phyloP scores from a whole-genome alignment of 2,329 filamentous ascomycete species.

The Helminthosporium solani region DNA sequence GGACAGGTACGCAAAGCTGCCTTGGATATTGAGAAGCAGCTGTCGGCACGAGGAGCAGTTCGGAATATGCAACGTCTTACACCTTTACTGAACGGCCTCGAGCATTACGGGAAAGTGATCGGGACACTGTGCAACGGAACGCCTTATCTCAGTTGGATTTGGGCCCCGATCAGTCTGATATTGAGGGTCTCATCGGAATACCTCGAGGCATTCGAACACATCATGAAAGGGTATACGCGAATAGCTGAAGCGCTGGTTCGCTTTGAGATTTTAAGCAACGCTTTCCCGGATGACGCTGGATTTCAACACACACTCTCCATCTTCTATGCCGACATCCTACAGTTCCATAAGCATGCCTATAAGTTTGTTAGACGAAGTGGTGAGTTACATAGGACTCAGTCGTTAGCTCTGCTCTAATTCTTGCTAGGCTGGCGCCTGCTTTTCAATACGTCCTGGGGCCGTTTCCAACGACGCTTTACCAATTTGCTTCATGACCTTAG shows the following conservation, averaged over 20 bases:
- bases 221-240: constrained; percentile 14
- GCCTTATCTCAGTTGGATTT: constrained; percentile 49
- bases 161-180: constrained; percentile 26
- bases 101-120: constrained; percentile 46
- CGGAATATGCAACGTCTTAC: constrained; percentile 49
- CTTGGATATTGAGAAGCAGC: constrained; percentile 43
- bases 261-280: constrained; percentile 39
- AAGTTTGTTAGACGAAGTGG: constrained; percentile 43
- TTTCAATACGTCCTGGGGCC: constrained; percentile 31
- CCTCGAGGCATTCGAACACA: constrained; percentile 44
- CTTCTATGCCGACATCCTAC: constrained; percentile 52
- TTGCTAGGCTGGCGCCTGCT: constrained; percentile 29
- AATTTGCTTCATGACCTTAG: constrained; percentile 27
- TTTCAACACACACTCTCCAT: constrained; percentile 47
- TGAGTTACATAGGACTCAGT: constrained; percentile 4
- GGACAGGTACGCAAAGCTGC: constrained; percentile 43
- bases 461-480: constrained; percentile 28
- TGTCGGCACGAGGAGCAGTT: constrained; percentile 42
- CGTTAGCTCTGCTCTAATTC: not conserved
- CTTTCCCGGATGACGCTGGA: constrained; percentile 32
- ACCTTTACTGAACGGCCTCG: constrained; percentile 46
- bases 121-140: constrained; percentile 52
- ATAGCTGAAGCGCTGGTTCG: constrained; percentile 45
- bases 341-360: constrained; percentile 52
- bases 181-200: constrained; percentile 33